phyloP scores from a whole-genome alignment of 2,329 filamentous ascomycete species.

The Paracamarosporium sp. region DNA sequence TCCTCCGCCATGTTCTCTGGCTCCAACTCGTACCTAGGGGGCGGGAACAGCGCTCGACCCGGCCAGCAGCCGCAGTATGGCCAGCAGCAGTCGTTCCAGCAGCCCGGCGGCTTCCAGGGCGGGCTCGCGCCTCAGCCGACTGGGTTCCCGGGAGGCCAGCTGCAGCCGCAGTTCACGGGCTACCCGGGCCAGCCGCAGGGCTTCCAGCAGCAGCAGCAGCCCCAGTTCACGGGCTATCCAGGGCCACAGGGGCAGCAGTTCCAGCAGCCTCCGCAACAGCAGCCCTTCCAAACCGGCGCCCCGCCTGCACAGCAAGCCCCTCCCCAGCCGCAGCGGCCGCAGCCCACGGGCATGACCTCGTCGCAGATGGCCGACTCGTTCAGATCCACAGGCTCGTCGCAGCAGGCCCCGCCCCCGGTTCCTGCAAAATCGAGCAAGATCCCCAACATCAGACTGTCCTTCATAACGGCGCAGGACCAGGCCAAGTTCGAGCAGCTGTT shows the following conservation, averaged over 20 bases:
- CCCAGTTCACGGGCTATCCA: conserved; percentile 57
- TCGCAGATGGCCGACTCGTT: conserved; percentile 71
- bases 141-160: conserved; percentile 55
- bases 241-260: conserved; percentile 52
- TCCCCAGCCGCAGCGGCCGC: conserved; percentile 54
- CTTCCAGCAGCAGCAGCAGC: conserved; percentile 51
- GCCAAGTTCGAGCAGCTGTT: conserved; percentile 97
- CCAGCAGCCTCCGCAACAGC: conserved; percentile 51
- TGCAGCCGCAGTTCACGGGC: conserved; percentile 58
- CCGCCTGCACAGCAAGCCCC: conserved; percentile 65
- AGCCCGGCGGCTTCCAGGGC: conserved; percentile 61
- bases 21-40: conserved; percentile 84
- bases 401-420: conserved; percentile 66
- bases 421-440: conserved; percentile 76
- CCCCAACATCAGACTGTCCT: conserved; percentile 91
- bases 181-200: conserved; percentile 55
- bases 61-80: conserved; percentile 59
- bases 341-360: conserved; percentile 68
- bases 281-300: conserved; percentile 49
- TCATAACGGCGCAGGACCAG: conserved; percentile 94
- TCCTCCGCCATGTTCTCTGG: conserved; percentile 79
- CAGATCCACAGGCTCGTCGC: conserved; percentile 42
- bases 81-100: conserved; percentile 60
- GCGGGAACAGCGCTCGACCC: conserved; percentile 76
- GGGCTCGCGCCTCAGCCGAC: conserved; percentile 57